These are phyloP conservation scores for Jamesozyma gamospora DNA, from an alignment of 805 yeast species.

Conservation along the genomic window DNA sequence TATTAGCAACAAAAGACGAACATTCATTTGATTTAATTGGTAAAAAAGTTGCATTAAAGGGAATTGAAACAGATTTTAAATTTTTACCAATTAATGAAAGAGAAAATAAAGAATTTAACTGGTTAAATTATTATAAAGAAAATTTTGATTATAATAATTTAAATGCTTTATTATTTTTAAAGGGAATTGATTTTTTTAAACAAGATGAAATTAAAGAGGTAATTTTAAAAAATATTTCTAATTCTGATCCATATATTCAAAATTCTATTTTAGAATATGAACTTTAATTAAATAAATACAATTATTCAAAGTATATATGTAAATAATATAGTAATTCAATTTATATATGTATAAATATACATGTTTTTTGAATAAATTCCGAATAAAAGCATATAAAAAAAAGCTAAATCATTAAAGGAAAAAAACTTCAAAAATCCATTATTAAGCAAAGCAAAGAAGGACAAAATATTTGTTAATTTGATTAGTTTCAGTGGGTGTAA, in stretches of 20 bases:
- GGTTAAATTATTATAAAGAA: constrained; percentile 15
- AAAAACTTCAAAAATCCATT: too few relatives aligned
- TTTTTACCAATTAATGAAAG: constrained; percentile 15
- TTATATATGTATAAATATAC: too few relatives aligned
- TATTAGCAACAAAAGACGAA: constrained; percentile 17
- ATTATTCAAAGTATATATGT: neutral
- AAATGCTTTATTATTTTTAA: constrained; percentile 14
- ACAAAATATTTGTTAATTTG: too few relatives aligned
- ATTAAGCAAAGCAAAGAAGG: too few relatives aligned
- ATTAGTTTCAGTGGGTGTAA: too few relatives aligned
- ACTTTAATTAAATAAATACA: constrained; percentile 7
- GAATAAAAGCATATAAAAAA: too few relatives aligned
- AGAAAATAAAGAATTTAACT: constrained; percentile 15
- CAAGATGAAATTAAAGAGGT: constrained; percentile 10
- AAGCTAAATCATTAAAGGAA: too few relatives aligned
- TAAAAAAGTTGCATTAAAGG: constrained; percentile 25
- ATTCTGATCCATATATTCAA: constrained; percentile 21
- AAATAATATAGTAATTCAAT: neutral
- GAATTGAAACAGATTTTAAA: constrained; percentile 18
- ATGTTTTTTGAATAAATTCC: too few relatives aligned
- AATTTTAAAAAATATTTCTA: constrained; percentile 13
- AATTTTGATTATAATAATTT: constrained; percentile 10
- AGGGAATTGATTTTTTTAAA: constrained; percentile 2
- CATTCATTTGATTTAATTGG: constrained; percentile 20
- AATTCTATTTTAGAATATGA: constrained; percentile 21